Conservation (phyloP, 1,284 basidiomycete genomes). For the Leccinum solheimii region DNA sequence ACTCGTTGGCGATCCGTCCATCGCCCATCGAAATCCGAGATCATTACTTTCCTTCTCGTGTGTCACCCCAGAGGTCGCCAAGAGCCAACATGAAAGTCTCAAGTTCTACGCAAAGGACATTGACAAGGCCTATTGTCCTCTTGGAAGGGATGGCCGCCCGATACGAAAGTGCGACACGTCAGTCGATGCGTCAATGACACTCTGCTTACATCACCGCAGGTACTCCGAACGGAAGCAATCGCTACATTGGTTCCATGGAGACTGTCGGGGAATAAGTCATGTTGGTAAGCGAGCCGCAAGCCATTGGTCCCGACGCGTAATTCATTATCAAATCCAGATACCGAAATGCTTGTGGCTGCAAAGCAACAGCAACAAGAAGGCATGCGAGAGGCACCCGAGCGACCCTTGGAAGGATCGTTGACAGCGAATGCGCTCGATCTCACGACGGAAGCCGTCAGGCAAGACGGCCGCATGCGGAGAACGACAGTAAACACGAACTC, state of each 20-base stretch:
- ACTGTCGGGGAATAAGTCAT: conserved; percentile 55
- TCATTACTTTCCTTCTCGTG: conserved; percentile 71
- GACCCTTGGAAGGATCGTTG: conserved; percentile 23
- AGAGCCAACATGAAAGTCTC: conserved; percentile 52
- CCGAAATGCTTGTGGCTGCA: conserved; percentile 24
- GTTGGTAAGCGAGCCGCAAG: conserved; percentile 41
- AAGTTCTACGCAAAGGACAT: conserved; percentile 48
- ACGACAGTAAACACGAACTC: conserved; percentile 39
- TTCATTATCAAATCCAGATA: conserved; percentile 17
- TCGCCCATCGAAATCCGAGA: conserved; percentile 52
- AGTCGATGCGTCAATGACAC: neutral
- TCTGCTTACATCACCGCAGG: conserved; percentile 28
- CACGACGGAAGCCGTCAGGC: conserved; percentile 38
- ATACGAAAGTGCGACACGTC: conserved; percentile 52
- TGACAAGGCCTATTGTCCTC: conserved; percentile 54
- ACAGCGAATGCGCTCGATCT: conserved; percentile 37
- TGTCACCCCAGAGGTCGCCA: conserved; percentile 50
- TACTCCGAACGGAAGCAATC: conserved; percentile 53
- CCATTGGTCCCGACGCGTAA: neutral
- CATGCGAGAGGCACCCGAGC: conserved; percentile 27
- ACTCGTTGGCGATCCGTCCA: conserved; percentile 47
- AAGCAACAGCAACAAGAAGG: conserved; percentile 21
- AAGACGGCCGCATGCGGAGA: conserved; percentile 44
- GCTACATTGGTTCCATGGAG: conserved; percentile 68
- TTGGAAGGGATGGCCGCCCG: conserved; percentile 57